phyloP scores from a whole-genome alignment of 108 stramenopile genomes.

The Nitzschia inconspicua region DNA sequence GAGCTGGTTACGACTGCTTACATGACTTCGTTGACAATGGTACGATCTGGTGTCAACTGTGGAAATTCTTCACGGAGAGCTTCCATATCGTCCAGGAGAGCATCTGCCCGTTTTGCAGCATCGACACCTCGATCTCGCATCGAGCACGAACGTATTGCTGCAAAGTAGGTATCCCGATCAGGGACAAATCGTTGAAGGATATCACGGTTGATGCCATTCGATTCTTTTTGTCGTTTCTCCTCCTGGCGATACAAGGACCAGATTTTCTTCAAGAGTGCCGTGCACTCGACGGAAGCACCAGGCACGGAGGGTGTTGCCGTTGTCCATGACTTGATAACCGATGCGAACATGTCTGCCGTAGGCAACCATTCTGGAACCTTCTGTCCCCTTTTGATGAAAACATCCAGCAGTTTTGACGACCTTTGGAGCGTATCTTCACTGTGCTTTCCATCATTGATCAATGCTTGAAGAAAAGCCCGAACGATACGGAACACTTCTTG shows the following conservation, averaged over 20 bases:
- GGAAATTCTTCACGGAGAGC: not conserved
- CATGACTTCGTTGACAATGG: constrained; percentile 27
- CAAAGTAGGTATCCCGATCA: constrained; percentile 11
- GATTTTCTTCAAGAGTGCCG: constrained; percentile 5
- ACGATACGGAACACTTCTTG: too few relatives aligned
- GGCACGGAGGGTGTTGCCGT: not conserved
- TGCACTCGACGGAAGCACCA: constrained; percentile 27
- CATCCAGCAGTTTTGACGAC: too few relatives aligned
- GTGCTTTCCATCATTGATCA: too few relatives aligned
- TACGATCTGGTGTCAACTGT: constrained; percentile 16
- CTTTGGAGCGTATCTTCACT: too few relatives aligned
- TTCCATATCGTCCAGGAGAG: constrained; percentile 52
- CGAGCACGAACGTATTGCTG: constrained; percentile 14
- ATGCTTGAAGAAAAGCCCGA: too few relatives aligned
- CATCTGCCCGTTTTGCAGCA: constrained; percentile 48
- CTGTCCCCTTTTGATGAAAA: too few relatives aligned
- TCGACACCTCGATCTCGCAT: constrained; percentile 10
- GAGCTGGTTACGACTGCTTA: not conserved
- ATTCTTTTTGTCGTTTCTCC: too few relatives aligned
- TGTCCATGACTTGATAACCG: constrained; percentile 5
- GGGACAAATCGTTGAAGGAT: constrained; percentile 18
- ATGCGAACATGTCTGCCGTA: not conserved
- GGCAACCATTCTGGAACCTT: not conserved
- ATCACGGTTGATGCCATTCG: too few relatives aligned
- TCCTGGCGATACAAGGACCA: constrained; percentile 17